Evolutionary conservation across 441 rosid species (phyloP).

Genomic region (Aquilaria agallochum): DNA sequence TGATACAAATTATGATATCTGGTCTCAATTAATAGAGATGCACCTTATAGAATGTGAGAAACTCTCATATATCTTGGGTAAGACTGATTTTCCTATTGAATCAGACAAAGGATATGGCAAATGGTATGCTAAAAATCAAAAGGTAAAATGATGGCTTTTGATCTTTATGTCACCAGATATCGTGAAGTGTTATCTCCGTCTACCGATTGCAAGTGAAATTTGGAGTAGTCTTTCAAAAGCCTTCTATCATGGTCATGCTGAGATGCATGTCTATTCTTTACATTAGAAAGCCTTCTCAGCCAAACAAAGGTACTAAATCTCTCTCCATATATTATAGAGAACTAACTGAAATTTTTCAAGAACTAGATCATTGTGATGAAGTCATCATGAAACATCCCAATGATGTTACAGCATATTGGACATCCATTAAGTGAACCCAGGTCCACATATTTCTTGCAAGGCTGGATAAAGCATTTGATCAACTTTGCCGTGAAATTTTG

Average conservation of each 20-base stretch:
- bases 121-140: constrained; percentile 8
- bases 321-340: neutral
- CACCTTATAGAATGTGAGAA: constrained; percentile 8
- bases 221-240: neutral
- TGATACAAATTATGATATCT: constrained; percentile 10
- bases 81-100: neutral
- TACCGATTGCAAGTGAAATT: constrained; percentile 1
- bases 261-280: neutral
- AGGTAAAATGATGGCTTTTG: constrained; percentile 6
- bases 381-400: neutral
- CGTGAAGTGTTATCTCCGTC: neutral
- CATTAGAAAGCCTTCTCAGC: neutral
- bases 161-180: constrained; percentile 7
- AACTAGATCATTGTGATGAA: constrained; percentile 5
- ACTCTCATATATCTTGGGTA: constrained; percentile 4
- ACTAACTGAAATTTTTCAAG: neutral
- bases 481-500: neutral
- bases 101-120: constrained; percentile 3
- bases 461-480: neutral
- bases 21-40: constrained; percentile 10
- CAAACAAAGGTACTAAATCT: neutral
- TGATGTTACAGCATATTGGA: neutral
- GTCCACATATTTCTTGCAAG: neutral
- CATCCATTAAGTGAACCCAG: neutral
- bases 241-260: neutral